phyloP scores from a whole-genome alignment of 495 filamentous ascomycete species.

The Wilcoxina mikolae region DNA sequence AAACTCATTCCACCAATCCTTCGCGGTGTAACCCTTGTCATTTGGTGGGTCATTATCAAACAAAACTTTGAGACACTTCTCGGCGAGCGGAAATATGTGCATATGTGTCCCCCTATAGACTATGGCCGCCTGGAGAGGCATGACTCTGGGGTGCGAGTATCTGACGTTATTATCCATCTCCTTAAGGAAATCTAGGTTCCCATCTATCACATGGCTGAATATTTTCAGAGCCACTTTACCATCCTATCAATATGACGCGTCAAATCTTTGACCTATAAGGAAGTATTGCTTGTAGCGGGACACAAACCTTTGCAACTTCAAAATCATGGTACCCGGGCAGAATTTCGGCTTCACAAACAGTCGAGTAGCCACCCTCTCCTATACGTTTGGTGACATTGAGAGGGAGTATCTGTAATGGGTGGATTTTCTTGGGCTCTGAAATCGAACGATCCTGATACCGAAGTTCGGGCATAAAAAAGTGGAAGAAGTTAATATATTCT shows the following conservation, averaged over 20 bases:
- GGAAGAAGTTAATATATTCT: not conserved
- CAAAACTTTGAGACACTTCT: not conserved
- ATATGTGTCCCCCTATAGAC: not conserved
- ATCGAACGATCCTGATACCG: not conserved
- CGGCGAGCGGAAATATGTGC: conserved; percentile 7
- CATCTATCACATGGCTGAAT: not conserved
- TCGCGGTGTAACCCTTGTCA: not conserved
- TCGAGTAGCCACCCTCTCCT: conserved; percentile 6
- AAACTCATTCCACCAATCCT: conserved; percentile 8
- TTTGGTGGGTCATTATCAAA: not conserved
- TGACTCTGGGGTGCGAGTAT: conserved; percentile 1
- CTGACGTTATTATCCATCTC: conserved; percentile 3
- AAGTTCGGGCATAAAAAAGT: not conserved
- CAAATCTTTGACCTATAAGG: not conserved
- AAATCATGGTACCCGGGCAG: conserved; percentile 6
- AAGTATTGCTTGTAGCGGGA: not conserved
- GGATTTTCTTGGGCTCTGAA: not conserved
- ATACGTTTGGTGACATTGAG: not conserved
- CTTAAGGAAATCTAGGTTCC: not conserved
- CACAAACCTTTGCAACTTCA: too few relatives aligned
- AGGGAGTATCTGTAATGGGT: not conserved
- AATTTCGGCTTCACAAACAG: conserved; percentile 6
- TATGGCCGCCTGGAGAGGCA: conserved; percentile 2
- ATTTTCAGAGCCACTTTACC: conserved; percentile 4
- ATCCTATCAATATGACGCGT: not conserved